Evolutionary conservation across 805 yeast genomes (phyloP).

Genomic region (Kodamaea hsintzibuensis): DNA sequence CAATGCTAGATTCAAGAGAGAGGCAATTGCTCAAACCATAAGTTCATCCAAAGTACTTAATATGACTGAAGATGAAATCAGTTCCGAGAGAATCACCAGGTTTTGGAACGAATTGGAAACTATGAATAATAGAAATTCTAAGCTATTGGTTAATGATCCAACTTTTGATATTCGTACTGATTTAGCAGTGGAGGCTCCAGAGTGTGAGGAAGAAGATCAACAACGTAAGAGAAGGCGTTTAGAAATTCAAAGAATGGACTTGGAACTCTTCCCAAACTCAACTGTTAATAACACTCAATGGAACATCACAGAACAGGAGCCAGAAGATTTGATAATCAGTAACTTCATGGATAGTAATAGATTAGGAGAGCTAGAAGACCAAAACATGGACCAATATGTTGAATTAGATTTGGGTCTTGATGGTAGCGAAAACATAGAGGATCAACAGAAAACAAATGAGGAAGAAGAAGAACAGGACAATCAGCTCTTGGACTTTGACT

Average conservation of each 20-base stretch:
- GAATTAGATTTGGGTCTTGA: conserved; percentile 1
- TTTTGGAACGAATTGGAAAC: neutral
- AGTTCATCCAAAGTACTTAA: neutral
- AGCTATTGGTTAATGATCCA: conserved; percentile 22
- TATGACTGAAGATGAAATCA: neutral
- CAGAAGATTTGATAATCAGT: conserved; percentile 3
- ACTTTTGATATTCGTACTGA: conserved; percentile 18
- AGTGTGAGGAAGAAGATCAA: neutral
- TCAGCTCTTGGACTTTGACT: conserved; percentile 9
- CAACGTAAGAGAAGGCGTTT: conserved; percentile 16
- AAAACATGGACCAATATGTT: neutral
- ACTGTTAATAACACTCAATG: conserved; percentile 9
- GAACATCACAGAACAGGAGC: neutral
- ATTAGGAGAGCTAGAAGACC: neutral
- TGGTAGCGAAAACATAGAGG: conserved; percentile 6
- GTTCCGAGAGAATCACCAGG: neutral
- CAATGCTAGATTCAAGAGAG: conserved; percentile 8
- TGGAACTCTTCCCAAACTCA: conserved; percentile 2
- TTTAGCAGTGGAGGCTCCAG: neutral
- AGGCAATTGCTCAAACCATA: neutral
- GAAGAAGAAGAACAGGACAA: conserved; percentile 15
- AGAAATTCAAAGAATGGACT: conserved; percentile 12
- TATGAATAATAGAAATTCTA: neutral
- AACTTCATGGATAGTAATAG: conserved; percentile 5
- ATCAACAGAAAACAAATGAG: conserved; percentile 23